A percentile compares a stretch with the other conserved stretches of the same genome.
Evolutionary conservation across 2,329 filamentous ascomycete species (phyloP).

Genomic region (Colletotrichum trifolii): DNA sequence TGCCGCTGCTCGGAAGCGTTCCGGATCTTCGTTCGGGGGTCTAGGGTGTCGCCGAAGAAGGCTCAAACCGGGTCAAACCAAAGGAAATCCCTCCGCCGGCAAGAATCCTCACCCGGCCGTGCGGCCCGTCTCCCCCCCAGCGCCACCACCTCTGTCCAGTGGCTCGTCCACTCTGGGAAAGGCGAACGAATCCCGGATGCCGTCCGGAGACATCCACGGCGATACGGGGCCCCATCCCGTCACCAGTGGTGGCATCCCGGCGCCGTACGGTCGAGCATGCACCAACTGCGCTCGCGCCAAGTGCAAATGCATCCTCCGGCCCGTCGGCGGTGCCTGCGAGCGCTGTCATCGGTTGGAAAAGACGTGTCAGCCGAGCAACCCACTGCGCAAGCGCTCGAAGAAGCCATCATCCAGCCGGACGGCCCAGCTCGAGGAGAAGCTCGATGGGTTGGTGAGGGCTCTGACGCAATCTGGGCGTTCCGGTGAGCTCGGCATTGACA

Average conservation of each 20-base stretch:
- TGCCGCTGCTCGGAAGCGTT: not conserved
- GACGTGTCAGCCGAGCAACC: constrained; percentile 51
- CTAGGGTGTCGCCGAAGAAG: constrained; percentile 2
- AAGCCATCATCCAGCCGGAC: constrained; percentile 38
- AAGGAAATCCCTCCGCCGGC: constrained; percentile 6
- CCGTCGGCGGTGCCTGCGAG: constrained; percentile 45
- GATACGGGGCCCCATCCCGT: constrained; percentile 27
- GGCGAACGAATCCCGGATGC: constrained; percentile 29
- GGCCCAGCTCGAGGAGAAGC: constrained; percentile 42
- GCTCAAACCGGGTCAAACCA: not conserved
- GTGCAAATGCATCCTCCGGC: constrained; percentile 55
- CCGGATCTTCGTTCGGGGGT: not conserved
- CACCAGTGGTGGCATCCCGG: constrained; percentile 37
- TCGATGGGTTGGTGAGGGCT: constrained; percentile 43
- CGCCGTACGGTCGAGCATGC: constrained; percentile 55
- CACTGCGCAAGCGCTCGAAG: constrained; percentile 44
- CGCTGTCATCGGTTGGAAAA: constrained; percentile 55
- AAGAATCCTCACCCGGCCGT: not conserved
- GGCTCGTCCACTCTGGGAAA: not conserved
- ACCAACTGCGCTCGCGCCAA: constrained; percentile 55
- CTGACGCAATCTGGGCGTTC: constrained; percentile 38
- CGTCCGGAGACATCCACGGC: constrained; percentile 16
- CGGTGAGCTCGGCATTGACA: constrained; percentile 1
- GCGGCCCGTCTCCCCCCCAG: constrained; percentile 8
- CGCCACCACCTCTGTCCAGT: not conserved